Evolutionary conservation across 1,284 basidiomycete species (phyloP), one percentile per base, ranked within the genome.

Genomic region (Apiotrichum laibachii): DNA sequence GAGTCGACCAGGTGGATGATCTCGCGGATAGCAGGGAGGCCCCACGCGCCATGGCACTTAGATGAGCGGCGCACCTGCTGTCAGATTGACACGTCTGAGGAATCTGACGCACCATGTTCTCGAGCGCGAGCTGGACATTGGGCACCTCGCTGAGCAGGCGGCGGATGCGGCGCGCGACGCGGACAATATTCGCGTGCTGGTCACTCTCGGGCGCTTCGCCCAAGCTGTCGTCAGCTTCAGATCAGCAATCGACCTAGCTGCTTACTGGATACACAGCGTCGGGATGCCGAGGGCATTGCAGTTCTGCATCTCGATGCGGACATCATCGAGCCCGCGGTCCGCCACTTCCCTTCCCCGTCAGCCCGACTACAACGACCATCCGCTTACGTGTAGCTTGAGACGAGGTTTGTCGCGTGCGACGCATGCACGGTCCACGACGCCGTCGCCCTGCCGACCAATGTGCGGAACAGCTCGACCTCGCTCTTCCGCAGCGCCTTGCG

Each of bases 231-330:
- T 50, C 10, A 40, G 39, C 12, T 19, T 11, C n/a, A 22, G n/a
- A 19, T 5, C 5, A 7, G 13, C 10, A 19, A 22, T 34, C 5
- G 13, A 5, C 37, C 1, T 1, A 26, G 12, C 6, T 2, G 48
- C 61, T 43, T 31, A 63, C 61, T 63, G 61, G 4, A 63, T 50
- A 19, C 61, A 63, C n/a, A 55, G 33, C 1, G 51, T 55, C 13
- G 55, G 46, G 13, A 63, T 26, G 9, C 52, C 43, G 33, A 59
- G 50, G 18, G 6, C 16, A 1, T 22, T 22, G 22, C 57, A 59
- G 26, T 35, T 43, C 5, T 16, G 5, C 61, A 63, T 59, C 39
- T 63, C 61, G 11, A n/a, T 18, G 10, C 44, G 40, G 5, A 59
- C 39, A 7, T 43, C 39, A 13, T 49, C 19, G 6, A 51, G 21